phyloP scores from a whole-genome alignment of 1,139 yeast genomes.

The Lodderomyces parapsilosis region DNA sequence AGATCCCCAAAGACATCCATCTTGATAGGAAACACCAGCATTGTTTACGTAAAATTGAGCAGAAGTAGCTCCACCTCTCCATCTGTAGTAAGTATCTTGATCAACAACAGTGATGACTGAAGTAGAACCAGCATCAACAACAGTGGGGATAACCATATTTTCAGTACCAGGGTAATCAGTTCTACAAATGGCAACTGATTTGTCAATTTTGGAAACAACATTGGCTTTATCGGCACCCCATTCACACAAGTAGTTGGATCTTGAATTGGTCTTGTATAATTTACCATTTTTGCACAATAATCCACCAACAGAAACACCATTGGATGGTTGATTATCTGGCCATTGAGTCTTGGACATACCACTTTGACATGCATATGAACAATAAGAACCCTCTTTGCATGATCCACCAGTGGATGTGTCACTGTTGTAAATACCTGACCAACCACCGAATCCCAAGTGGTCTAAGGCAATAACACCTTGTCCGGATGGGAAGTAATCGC shows the following conservation, averaged over 20 bases:
- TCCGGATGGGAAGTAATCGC: constrained; percentile 83
- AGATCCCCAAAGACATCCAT: constrained; percentile 93
- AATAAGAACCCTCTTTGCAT: constrained; percentile 87
- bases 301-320: constrained; percentile 92
- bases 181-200: constrained; percentile 85
- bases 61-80: constrained; percentile 84
- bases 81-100: constrained; percentile 69
- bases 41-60: constrained; percentile 96
- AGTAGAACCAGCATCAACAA: constrained; percentile 64
- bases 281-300: constrained; percentile 74
- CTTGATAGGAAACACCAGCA: constrained; percentile 86
- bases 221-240: constrained; percentile 75
- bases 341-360: constrained; percentile 98
- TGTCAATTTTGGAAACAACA: constrained; percentile 62
- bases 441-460: constrained; percentile 61
- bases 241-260: constrained; percentile 67
- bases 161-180: constrained; percentile 99
- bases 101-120: constrained; percentile 78
- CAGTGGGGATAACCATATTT: constrained; percentile 94
- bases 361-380: constrained; percentile 94
- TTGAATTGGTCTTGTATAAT: constrained; percentile 73
- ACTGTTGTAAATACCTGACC: constrained; percentile 72
- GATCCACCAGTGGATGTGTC: constrained; percentile 61
- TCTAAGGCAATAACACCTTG: constrained; percentile 86
- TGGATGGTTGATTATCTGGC: constrained; percentile 82